Base-by-base conservation (phyloP, 23 red algal species). In the Chondrus crispus region DNA sequence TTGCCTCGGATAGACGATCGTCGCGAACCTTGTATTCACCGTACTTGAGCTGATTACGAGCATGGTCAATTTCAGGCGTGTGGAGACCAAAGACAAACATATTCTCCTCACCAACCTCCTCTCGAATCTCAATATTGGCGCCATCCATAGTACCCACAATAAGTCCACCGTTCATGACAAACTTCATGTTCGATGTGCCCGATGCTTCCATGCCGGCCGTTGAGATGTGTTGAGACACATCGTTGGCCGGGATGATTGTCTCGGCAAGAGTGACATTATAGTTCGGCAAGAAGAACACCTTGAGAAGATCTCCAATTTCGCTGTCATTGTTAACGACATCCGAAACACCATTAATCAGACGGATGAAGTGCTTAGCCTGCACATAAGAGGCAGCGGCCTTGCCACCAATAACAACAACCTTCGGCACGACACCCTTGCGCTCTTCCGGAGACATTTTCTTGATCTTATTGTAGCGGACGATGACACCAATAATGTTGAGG, bases 161-260 rank as follows among this genome's bases (percentile, higher is more conserved):
- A 47, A 99, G 68, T 43, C 97, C 97, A 42, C 94, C 97, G 52
- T 99, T 99, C 97, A 99, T 99, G 4, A 99, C 97, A 60, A 99
- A 99, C 80, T 99, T 99, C 97, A 99, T 99, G 79, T 99, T 99
- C 45, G 93, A 95, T 14, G 97, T 99, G 30, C 97, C 97, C 8
- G 97, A 99, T 11, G 97, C 97, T 79, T 99, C 97, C 94, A 96
- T 96, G 13, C 97, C 97, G 4, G 97, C 97, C 38, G 97, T 99
- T 0, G 97, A 99, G 47, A 99, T 99, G 81, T 99, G 97, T 74
- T 99, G 72, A 74, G 93, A 96, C n/a, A 99, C 73, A 70, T 99
- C 97, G 63, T 95, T 99, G 1, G 97, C 97, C 1, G 97, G 97
- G 64, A 99, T 99, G 71, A 99, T 94, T 10, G 73, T 54, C 74